Evolutionary conservation across 352 stramenopile species (phyloP), one percentile per base, ranked within the genome.

Genomic region (Phytopythium ostracodes): DNA sequence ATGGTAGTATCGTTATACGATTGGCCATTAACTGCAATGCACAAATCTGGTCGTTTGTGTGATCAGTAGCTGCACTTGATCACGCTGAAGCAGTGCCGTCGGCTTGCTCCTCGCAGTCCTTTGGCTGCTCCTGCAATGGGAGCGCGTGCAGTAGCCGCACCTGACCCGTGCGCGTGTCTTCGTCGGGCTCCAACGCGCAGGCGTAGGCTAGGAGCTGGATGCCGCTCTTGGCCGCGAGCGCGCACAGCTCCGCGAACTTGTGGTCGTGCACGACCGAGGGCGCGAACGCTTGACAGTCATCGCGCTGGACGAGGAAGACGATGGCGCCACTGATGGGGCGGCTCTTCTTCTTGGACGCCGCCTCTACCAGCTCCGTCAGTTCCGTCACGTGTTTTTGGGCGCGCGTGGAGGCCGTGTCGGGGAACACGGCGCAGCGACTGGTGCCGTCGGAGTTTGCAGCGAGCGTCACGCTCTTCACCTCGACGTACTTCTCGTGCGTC

Each of bases 401-500:
- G 25, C 86, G 80, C 35, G 69, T 77, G 4, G 84, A 93, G 38
- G 89, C 70, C 11, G 86, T 94, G 59, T 94, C 86, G 27, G 86
- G 86, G 43, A 94, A 94, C 27, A 94, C 73, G 15, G 82, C 82
- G 57, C 76, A 87, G 4, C 67, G 71, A 11, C 25, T 36, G 10
- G 22, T 22, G 43, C 42, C 24, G 15, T 67, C 68, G 10, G 43
- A 35, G 44, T 14, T 42, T 40, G 73, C 24, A 33, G 77, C 75
- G 11, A 94, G 70, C 51, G 83, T 94, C 44, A 91, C 86, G 68
- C 84, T 92, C 68, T 94, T 94, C 33, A 94, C 86, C 68, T 94
- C 86, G 25, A 92, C 76, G 61, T 92, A 94, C 65, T 87, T 89
- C 33, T 87, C 70, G 38, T 81, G 76, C 20, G 58, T 27, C 29